Percentiles rank a stretch among this genome's conserved stretches.
phyloP scores from a whole-genome alignment of 176 grass and related monocot species.

The Aegilops bicornis region DNA sequence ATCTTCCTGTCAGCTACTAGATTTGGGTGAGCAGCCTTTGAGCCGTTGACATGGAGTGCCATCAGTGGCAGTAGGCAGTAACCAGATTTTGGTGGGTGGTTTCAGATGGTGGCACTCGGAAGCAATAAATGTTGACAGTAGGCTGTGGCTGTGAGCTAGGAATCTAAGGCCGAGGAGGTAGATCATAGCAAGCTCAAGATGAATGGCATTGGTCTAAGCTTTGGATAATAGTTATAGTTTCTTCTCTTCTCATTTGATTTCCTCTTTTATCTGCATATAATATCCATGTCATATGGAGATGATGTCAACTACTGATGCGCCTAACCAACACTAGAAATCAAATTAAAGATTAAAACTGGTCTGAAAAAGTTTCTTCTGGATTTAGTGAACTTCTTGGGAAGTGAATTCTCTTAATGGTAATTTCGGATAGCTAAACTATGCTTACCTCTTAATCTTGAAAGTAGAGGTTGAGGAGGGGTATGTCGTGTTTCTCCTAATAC shows the following conservation, averaged over 20 bases:
- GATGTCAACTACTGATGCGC: neutral
- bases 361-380: constrained; percentile 7
- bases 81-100: neutral
- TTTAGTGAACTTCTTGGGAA: constrained; percentile 3
- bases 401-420: neutral
- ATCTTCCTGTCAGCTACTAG: neutral
- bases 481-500: neutral
- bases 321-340: neutral
- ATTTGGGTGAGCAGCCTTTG: neutral
- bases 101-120: neutral
- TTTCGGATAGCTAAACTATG: neutral
- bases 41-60: neutral
- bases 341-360: neutral
- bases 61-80: neutral
- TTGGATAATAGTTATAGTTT: neutral
- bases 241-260: neutral
- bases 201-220: neutral
- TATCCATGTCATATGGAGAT: neutral
- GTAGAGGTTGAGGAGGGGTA: constrained; percentile 12
- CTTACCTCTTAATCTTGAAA: neutral
- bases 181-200: neutral
- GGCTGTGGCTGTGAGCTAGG: neutral
- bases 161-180: neutral
- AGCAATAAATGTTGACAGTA: neutral
- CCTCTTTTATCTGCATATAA: neutral